A percentile compares a stretch with the other conserved stretches of the same genome.
These are phyloP conservation scores for Fusarium irregulare DNA, from an alignment of 2,329 filamentous ascomycete genomes.

Conservation along the genomic window DNA sequence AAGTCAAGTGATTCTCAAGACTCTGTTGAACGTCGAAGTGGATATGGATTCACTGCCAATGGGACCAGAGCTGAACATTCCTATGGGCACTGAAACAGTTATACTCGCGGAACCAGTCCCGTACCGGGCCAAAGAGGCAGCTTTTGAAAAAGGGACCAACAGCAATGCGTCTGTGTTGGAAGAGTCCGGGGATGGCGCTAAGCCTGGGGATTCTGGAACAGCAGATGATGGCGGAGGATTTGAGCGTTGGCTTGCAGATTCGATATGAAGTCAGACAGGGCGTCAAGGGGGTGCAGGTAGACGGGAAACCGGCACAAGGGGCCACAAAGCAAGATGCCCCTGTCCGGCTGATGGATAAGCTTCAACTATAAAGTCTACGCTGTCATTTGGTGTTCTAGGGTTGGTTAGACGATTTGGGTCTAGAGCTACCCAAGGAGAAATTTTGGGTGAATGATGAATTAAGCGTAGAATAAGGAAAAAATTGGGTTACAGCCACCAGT, in stretches of 20 bases:
- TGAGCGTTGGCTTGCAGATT: constrained; percentile 43
- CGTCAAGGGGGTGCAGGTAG: constrained; percentile 7
- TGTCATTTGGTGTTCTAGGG: constrained; percentile 11
- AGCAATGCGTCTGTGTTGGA: constrained; percentile 11
- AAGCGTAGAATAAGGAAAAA: constrained; percentile 4
- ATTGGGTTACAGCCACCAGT: not conserved
- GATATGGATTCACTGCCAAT: constrained; percentile 87
- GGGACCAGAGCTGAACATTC: constrained; percentile 78
- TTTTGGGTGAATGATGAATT: constrained; percentile 17
- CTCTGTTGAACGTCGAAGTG: constrained; percentile 78
- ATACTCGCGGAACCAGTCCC: constrained; percentile 77
- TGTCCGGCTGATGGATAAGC: constrained; percentile 31
- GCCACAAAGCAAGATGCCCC: constrained; percentile 18
- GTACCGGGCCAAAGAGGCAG: constrained; percentile 41
- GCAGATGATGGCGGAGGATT: constrained; percentile 42
- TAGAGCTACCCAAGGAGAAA: constrained; percentile 6
- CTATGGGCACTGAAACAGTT: constrained; percentile 84
- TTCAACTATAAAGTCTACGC: constrained; percentile 10
- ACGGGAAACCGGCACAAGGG: constrained; percentile 36
- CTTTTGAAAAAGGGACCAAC: not conserved
- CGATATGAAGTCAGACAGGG: constrained; percentile 28
- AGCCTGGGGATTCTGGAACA: constrained; percentile 24
- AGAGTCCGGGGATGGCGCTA: constrained; percentile 10
- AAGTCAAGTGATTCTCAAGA: constrained; percentile 82
- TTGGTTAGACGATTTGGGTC: constrained; percentile 8